Evolutionary conservation across 176 grass and related monocot genomes (phyloP), one percentile per base, ranked within the genome.

Genomic region (Musa acuminata): DNA sequence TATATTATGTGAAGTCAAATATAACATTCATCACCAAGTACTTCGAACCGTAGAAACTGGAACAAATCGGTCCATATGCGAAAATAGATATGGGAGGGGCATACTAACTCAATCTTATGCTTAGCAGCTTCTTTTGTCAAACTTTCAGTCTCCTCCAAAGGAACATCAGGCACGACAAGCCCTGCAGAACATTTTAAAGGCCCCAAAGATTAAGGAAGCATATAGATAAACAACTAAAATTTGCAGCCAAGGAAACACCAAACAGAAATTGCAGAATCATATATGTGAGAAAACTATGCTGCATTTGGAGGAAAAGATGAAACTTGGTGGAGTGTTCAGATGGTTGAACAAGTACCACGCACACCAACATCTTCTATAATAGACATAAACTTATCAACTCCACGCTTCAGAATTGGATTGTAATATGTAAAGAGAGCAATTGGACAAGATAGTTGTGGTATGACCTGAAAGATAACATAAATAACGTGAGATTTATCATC

Each of bases 151-250:
- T 99, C 96, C 83, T 99, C 96, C 43, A 99, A 77, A 87, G 94
- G 94, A 68, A 98, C 88, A 91, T 98, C 94, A 71, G 94, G 94
- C 58, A 98, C 94, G 24, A 98, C 87, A 87, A 98, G 90, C 80
- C 90, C 94, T 98, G 80, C 43, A 82, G 80, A 66, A 43, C 35
- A 43, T 43, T 43, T 43, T 43, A 43, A 43, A 43, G 35, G 35
- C 35, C 35, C 35, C 35, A 9, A 68, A 72, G 57, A 69, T 55
- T 78, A 59, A 74, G 9, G 72, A 11, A 43, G 21, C 71, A 53
- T 55, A 55, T 13, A 8, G 67, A 43, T 53, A 9, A 83, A 72
- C 16, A 48, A 52, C 1, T 21, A 76, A 80, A 48, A 50, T 72
- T 68, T 20, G 11, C 11, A 16, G 67, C 53, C 21, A 65, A 16